Evolutionary conservation across 1,284 basidiomycete species (phyloP).

Genomic region (Sanguinoderma infundibulare): DNA sequence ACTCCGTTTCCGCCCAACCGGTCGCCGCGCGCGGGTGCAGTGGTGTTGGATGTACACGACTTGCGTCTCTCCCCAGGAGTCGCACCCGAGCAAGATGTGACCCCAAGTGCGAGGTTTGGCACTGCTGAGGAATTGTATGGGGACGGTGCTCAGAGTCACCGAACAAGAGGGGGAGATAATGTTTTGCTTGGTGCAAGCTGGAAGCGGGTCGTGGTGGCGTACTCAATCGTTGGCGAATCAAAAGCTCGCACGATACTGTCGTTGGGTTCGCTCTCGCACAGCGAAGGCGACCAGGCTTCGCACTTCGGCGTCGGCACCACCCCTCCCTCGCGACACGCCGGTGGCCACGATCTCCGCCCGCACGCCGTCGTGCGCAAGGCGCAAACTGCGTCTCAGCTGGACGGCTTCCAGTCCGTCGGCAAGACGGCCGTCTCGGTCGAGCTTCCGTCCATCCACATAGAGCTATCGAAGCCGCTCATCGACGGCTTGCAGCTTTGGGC

Average conservation of each 20-base stretch:
- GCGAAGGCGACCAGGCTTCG: background rate
- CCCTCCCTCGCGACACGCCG: conserved; percentile 8
- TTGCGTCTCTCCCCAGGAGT: conserved; percentile 46
- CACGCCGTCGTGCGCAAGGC: conserved; percentile 15
- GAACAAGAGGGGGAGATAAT: conserved; percentile 9
- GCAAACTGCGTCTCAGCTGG: background rate
- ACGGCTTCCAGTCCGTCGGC: conserved; percentile 25
- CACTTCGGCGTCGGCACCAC: conserved; percentile 22
- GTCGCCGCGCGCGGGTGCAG: conserved; percentile 61
- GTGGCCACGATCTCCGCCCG: conserved; percentile 9
- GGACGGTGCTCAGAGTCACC: background rate
- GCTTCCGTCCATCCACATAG: conserved; percentile 69
- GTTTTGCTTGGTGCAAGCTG: conserved; percentile 45
- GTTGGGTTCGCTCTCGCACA: conserved; percentile 31
- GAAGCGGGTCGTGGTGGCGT: conserved; percentile 52
- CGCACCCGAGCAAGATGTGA: conserved; percentile 24
- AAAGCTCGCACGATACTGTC: conserved; percentile 38
- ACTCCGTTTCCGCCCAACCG: conserved; percentile 51
- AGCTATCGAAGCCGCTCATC: conserved; percentile 65
- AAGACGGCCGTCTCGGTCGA: conserved; percentile 52
- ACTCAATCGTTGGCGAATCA: conserved; percentile 41
- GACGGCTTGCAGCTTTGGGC: conserved; percentile 86
- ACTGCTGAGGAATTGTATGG: conserved; percentile 25
- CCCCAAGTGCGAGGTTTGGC: conserved; percentile 47
- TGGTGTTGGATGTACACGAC: conserved; percentile 68